Conservation (phyloP, 495 filamentous ascomycete genomes). For the Thermothielavioides terrestris region DNA sequence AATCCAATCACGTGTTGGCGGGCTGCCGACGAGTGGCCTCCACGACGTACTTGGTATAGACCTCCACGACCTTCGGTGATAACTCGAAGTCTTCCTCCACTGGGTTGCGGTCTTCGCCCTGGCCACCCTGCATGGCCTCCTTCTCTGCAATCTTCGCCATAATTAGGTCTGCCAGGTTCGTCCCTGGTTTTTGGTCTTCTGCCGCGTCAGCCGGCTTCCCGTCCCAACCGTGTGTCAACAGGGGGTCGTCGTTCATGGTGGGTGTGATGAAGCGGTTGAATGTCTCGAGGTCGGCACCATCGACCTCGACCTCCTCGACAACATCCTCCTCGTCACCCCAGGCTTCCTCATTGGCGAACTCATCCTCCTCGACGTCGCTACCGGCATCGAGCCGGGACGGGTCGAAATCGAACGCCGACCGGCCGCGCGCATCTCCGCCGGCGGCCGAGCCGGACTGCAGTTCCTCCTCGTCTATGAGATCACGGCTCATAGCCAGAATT, state of each 20-base stretch:
- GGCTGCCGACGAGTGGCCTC: too few species aligned
- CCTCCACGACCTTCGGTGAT: constrained; percentile 85
- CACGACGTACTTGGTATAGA: constrained; percentile 72
- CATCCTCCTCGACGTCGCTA: constrained; percentile 28
- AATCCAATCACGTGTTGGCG: too few species aligned
- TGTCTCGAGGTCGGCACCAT: constrained; percentile 78
- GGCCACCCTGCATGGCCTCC: constrained; percentile 53
- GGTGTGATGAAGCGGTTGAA: constrained; percentile 84
- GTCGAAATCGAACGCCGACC: constrained; percentile 39
- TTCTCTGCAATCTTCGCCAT: constrained; percentile 88
- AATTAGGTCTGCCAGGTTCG: constrained; percentile 85
- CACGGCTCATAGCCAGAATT: constrained; percentile 79
- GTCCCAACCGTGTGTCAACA: constrained; percentile 44
- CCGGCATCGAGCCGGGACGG: constrained; percentile 28
- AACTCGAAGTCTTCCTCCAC: constrained; percentile 76
- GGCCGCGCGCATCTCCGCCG: constrained; percentile 2
- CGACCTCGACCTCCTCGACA: constrained; percentile 72
- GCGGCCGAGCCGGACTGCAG: constrained; percentile 17
- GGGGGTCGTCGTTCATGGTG: constrained; percentile 40
- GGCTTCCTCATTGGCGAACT: constrained; percentile 47
- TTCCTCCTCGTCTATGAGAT: constrained; percentile 65
- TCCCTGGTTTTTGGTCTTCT: constrained; percentile 48
- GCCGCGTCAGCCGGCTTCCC: constrained; percentile 30
- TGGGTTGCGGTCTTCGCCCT: constrained; percentile 24
- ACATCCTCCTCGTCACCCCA: constrained; percentile 65